Evolutionary conservation across 306 rosid species (phyloP), one percentile per base, ranked within the genome.

Genomic region (Sechiopsis laciniata): DNA sequence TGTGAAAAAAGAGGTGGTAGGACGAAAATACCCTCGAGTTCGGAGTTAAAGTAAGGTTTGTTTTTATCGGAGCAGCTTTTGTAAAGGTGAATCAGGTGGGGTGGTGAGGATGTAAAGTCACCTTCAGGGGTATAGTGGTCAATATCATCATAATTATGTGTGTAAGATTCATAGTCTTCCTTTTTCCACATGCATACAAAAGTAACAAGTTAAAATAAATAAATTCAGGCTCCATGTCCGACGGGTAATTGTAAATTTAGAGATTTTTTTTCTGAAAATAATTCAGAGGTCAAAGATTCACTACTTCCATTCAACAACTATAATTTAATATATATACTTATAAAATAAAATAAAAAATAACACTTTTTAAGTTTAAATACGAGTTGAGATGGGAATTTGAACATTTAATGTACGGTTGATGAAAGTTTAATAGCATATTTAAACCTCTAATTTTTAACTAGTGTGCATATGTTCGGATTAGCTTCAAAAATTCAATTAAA

Each of bases 41-140:
- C 0, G 17, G 32, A 67, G 55, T 7, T 46, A 67, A 67, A 48
- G 58, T 22, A 45, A 17, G 55, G 55, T 67, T 42, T 46, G 54
- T 69, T 69, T 69, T 22, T 21, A 50, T 20, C 55, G 52, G 87
- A 77, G 86, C 96, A 85, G 96, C 93, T 88, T 92, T 92, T 85
- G 72, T 83, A 92, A 92, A 92, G 96, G 87, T 69, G 37, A 67
- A 67, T 67, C 72, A 67, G 72, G 20, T 74, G 81, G 69, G 77
- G 29, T 80, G 85, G 72, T 83, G 87, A 80, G 86, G 96, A 88
- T 88, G 93, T 78, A 78, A 87, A 77, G 98, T 92, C 98, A 82
- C 93, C 70, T 59, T 90, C 96, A 88, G 75, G 90, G 98, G 91
- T 50, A 90, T 51, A 72, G 19, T 79, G 66, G 98, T 88, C 88